Base-by-base conservation (phyloP, 352 stramenopile genomes). In the Globisporangium ultimum region DNA sequence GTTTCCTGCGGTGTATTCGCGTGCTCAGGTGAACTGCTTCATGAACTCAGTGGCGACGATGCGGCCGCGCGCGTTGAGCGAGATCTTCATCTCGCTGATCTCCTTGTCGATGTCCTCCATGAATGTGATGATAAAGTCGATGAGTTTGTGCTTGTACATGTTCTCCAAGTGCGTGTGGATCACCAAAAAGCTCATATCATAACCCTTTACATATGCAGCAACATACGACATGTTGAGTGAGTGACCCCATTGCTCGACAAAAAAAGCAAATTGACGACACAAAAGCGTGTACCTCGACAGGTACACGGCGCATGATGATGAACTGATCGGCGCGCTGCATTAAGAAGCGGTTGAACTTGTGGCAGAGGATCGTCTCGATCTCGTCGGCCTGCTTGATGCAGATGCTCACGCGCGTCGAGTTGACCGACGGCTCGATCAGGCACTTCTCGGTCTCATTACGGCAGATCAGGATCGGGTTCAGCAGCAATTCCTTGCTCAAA, bases 41-140 rank as follows among this genome's bases (percentile, higher is more conserved):
- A 98, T 97, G 73, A 97, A 98, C 76, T 98, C 88, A 18, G 82
- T 91, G 0, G 95, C 94, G 54, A 98, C 93, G 55, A 97, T 95
- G 56, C 95, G 80, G 41, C 91, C 92, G 53, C 95, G 85, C 12
- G 92, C 88, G 66, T 98, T 98, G 46, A 98, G 81, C 45, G 91
- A 93, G 71, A 98, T 98, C 66, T 98, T 98, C 93, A 98, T 98
- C 36, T 91, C 92, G 66, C 91, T 98, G 74, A 98, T 98, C 70
- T 98, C 95, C 76, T 98, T 97, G 81, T 98, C 95, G 60, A 98
- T 98, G 59, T 98, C 95, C 70, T 98, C 92, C 95, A 98, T 98
- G 76, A 98, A 98, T 64, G 96, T 87, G 67, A 98, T 98, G 71
- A 98, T 95, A 63, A 98, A 98, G 72, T 98, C 91, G 53, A 98